Evolutionary conservation across 208 protist species (phyloP).

Genomic region (Wallacemonas sp.): DNA sequence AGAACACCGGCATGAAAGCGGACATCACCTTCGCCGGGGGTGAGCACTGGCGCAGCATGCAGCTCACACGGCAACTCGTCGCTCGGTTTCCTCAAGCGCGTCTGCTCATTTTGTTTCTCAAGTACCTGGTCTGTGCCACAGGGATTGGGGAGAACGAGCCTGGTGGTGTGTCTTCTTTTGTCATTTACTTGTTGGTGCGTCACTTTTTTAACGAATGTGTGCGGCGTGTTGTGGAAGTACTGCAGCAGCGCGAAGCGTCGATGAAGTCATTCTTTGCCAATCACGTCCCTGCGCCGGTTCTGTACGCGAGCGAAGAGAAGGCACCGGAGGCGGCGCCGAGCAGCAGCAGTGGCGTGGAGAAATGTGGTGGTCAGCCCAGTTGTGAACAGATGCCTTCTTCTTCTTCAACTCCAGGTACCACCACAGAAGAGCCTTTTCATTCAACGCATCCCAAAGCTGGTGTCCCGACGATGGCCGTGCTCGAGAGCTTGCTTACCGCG

Average conservation of each 20-base stretch:
- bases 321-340: slow-evolving; percentile 7
- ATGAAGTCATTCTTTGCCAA: slow-evolving; percentile 11
- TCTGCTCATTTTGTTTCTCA: slow-evolving; percentile 77
- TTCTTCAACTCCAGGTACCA: too few relatives aligned
- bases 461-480: slow-evolving; percentile 20
- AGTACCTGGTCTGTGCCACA: slow-evolving; percentile 71
- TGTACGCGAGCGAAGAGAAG: slow-evolving; percentile 16
- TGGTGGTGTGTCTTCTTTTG: slow-evolving; percentile 81
- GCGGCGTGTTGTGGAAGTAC: slow-evolving; percentile 30
- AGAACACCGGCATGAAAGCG: slow-evolving; percentile 52
- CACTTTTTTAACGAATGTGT: slow-evolving; percentile 83
- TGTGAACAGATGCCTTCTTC: too few relatives aligned
- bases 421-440: too few relatives aligned
- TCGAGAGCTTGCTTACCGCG: slow-evolving; percentile 25
- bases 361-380: too few relatives aligned
- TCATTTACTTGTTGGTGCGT: slow-evolving; percentile 81
- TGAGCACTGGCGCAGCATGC: slow-evolving; percentile 86
- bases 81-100: slow-evolving; percentile 62
- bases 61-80: slow-evolving; percentile 66
- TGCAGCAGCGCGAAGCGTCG: slow-evolving; percentile 29
- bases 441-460: too few relatives aligned
- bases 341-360: too few relatives aligned
- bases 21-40: slow-evolving; percentile 88
- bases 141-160: slow-evolving; percentile 66
- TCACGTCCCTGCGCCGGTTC: background rate